These are phyloP conservation scores for Mycena indigotica DNA, from an alignment of 768 basidiomycete species.

Conservation along the genomic window DNA sequence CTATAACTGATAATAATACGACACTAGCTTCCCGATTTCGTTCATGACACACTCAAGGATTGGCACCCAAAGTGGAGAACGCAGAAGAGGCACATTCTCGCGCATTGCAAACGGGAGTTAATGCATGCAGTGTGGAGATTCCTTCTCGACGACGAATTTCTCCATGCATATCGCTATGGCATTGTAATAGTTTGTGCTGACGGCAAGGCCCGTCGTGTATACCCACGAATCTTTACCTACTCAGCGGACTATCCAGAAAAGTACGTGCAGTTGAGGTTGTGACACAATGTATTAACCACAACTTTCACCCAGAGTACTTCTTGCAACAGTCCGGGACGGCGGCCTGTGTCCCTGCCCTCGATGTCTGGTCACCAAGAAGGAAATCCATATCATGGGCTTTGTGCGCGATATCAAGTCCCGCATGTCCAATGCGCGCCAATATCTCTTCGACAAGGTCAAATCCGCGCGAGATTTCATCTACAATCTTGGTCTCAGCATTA, in stretches of 20 bases:
- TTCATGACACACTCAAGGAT: conserved; percentile 26
- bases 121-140: conserved; percentile 30
- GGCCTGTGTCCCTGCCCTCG: conserved; percentile 41
- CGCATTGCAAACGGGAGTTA: conserved; percentile 29
- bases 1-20: too few relatives aligned
- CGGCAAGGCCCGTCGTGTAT: conserved; percentile 27
- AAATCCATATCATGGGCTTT: conserved; percentile 33
- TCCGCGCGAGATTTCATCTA: conserved; percentile 18
- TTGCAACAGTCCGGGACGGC: conserved; percentile 39
- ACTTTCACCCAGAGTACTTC: conserved; percentile 26
- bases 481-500: neutral
- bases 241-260: conserved; percentile 37
- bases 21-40: conserved; percentile 28
- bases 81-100: conserved; percentile 15
- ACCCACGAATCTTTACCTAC: conserved; percentile 32
- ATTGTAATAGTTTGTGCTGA: conserved; percentile 26
- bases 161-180: conserved; percentile 28
- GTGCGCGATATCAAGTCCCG: conserved; percentile 22
- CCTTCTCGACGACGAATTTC: conserved; percentile 27
- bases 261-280: conserved; percentile 17
- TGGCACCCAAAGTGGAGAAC: conserved; percentile 15
- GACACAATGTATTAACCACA: neutral
- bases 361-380: conserved; percentile 33
- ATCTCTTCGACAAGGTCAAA: neutral
- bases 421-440: conserved; percentile 12